Conservation (phyloP, 139 green algal species). For the Micromonas pusilla region DNA sequence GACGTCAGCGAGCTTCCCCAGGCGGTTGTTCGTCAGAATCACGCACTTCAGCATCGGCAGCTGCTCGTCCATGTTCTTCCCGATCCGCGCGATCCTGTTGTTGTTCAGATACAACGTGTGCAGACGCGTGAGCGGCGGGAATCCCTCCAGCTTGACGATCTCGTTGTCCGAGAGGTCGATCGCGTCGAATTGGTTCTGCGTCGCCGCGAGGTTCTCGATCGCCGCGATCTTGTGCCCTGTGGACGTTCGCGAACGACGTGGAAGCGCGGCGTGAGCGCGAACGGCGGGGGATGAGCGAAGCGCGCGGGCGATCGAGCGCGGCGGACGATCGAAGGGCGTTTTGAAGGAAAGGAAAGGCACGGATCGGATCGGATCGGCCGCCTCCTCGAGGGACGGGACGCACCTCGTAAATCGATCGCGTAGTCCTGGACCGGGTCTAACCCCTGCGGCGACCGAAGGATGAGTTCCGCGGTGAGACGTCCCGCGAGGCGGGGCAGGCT, state of each 20-base stretch:
- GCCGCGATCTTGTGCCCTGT: conserved; percentile 71
- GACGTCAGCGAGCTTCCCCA: conserved; percentile 81
- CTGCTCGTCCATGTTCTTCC: conserved; percentile 50
- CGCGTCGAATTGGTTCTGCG: conserved; percentile 95
- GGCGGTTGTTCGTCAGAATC: conserved; percentile 85
- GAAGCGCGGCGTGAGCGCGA: not conserved
- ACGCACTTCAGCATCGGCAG: conserved; percentile 76
- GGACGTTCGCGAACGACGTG: conserved; percentile 31
- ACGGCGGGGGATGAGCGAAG: not conserved
- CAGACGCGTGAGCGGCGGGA: conserved; percentile 76
- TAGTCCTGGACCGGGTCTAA: conserved; percentile 1
- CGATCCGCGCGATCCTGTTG: conserved; percentile 81
- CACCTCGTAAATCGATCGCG: conserved; percentile 3
- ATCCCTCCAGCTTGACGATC: conserved; percentile 89
- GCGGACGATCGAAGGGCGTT: not conserved
- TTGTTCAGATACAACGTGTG: conserved; percentile 71
- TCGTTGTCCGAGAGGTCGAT: conserved; percentile 96
- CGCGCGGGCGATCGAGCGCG: not conserved
- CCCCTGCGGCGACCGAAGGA: not conserved
- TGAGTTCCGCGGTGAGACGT: not conserved
- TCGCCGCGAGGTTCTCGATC: conserved; percentile 90
- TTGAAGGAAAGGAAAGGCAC: too few relatives aligned
- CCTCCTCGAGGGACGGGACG: too few relatives aligned
- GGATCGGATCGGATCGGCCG: too few relatives aligned
- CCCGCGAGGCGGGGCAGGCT: conserved; percentile 6